Base-by-base conservation (phyloP, 2,329 filamentous ascomycete species). In the Orbilia blumenaviensis region DNA sequence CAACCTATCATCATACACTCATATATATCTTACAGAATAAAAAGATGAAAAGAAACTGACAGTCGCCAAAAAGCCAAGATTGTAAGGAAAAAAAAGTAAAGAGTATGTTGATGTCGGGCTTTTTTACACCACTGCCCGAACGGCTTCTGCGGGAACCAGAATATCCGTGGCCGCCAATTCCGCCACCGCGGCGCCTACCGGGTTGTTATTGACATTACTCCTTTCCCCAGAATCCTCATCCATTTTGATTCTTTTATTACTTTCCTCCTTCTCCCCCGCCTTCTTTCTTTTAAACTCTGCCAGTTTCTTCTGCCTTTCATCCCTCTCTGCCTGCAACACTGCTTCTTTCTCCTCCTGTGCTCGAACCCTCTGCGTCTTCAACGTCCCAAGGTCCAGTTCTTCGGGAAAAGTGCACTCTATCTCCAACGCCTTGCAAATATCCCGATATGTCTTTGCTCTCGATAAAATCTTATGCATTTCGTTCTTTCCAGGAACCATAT, bases 401-500 rank as follows among this genome's bases (percentile, higher is more conserved):
- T 85, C 83, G 32, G 88, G 87, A 18, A 89, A 80, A 48, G 96
- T 83, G 69, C 90, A 86, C 1, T 89, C 86, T 36, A 92, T 86
- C 0, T 86, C 88, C 29, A 98, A 83, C 0, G 86, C 84, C 68
- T 89, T 85, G 80, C 93, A 91, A 1, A 90, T 83, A 62, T 91
- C 89, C 7, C 84, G 84, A 81, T 97, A 97, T 79, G 87, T 91
- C 83, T 90, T 93, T 75, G 87, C 87, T 52, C 84, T 83, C 77
- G 88, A 89, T 79, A 95, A 86, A 2, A 85, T 83, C 72, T 86
- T 86, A 81, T 91, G 91, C 0, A 85, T 85, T 41, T 87, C 85
- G 93, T 0, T 93, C 93, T 23, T 98, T 89, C 83, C 97, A 88
- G 82, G 97, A 92, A 44, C 88, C 88, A 99, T 88, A 32, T 95